Evolutionary conservation across 1,284 basidiomycete species (phyloP).

Genomic region (Boletus semigastroideus): DNA sequence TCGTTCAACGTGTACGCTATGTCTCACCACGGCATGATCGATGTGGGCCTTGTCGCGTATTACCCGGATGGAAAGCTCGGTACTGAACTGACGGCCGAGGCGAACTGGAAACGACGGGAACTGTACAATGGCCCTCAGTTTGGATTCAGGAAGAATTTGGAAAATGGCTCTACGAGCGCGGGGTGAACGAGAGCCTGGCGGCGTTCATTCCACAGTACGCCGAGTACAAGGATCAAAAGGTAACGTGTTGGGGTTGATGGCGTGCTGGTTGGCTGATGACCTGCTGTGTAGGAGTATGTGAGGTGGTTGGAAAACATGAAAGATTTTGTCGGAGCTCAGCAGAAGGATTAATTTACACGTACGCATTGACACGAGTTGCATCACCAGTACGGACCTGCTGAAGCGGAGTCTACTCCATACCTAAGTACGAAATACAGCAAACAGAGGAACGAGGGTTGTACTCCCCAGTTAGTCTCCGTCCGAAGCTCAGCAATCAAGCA

Average conservation of each 20-base stretch:
- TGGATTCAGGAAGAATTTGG: slow-evolving; percentile 64
- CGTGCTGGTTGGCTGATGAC: too few relatives aligned
- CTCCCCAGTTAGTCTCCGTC: too few relatives aligned
- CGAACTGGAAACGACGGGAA: slow-evolving; percentile 90
- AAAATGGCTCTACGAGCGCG: slow-evolving; percentile 51
- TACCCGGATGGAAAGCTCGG: slow-evolving; percentile 77
- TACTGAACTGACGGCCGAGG: slow-evolving; percentile 80
- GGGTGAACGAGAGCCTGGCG: slow-evolving; percentile 80
- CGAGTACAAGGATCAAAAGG: slow-evolving; percentile 89
- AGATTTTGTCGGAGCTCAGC: too few relatives aligned
- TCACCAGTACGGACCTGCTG: too few relatives aligned
- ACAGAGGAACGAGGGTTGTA: too few relatives aligned
- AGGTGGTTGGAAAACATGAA: too few relatives aligned
- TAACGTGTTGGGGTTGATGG: slow-evolving; percentile 31
- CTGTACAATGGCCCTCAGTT: slow-evolving; percentile 94
- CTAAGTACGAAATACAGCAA: too few relatives aligned
- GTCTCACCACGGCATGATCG: slow-evolving; percentile 81
- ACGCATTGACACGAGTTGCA: too few relatives aligned
- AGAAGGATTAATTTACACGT: too few relatives aligned
- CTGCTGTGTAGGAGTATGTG: too few relatives aligned
- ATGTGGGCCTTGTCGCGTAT: slow-evolving; percentile 88
- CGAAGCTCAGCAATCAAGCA: too few relatives aligned
- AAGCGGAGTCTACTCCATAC: too few relatives aligned
- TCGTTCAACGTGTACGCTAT: slow-evolving; percentile 80
- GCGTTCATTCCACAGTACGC: slow-evolving; percentile 83